phyloP scores from a whole-genome alignment of 768 basidiomycete genomes.

The Serendipita sp. region DNA sequence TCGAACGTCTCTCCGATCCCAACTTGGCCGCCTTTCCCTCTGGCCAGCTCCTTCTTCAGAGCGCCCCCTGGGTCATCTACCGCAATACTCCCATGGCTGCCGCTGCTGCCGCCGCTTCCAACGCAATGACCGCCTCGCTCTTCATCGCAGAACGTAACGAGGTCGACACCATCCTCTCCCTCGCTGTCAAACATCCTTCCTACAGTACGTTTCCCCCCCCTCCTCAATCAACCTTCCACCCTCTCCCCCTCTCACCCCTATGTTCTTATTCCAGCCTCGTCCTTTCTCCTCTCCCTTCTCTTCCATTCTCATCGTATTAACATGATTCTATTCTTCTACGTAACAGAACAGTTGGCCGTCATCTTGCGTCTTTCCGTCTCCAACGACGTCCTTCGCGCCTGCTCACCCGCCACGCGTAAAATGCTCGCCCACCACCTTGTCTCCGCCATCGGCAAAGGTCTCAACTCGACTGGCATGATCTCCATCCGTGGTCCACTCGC shows the following conservation, averaged over 20 bases:
- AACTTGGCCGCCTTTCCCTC: constrained; percentile 2
- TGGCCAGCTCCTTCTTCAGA: background rate
- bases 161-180: background rate
- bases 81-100: background rate
- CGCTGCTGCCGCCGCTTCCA: background rate
- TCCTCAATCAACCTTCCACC: background rate
- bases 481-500: background rate
- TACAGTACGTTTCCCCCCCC: background rate
- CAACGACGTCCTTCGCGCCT: constrained; percentile 1
- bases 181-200: background rate
- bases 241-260: background rate
- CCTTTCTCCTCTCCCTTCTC: background rate
- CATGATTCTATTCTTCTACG: background rate
- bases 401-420: background rate
- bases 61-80: background rate
- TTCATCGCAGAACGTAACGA: constrained; percentile 2
- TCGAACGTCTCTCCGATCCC: constrained; percentile 1
- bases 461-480: background rate
- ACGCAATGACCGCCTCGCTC: background rate
- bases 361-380: constrained; percentile 2
- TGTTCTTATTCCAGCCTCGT: background rate
- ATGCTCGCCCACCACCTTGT: constrained; percentile 1
- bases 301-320: background rate
- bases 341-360: constrained; percentile 5
- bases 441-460: background rate